Conservation (phyloP, 768 basidiomycete genomes). For the Flagelloscypha sp. region DNA sequence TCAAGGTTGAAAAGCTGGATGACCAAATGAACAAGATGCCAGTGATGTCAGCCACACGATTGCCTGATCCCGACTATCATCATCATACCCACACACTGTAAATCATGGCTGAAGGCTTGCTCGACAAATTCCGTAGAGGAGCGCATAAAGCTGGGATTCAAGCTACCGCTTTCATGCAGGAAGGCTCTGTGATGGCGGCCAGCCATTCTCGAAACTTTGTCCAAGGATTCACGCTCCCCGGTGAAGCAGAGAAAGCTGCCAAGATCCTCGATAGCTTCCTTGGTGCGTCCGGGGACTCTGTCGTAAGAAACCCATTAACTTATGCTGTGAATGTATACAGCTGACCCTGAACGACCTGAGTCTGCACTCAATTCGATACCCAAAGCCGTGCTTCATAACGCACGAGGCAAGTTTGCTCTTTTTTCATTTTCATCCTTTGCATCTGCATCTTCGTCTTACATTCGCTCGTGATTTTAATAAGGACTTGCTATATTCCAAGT, state of each 20-base stretch:
- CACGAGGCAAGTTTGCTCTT: constrained; percentile 54
- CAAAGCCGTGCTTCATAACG: constrained; percentile 81
- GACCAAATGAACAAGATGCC: too few species aligned
- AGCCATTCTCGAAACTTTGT: constrained; percentile 71
- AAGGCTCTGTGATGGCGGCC: constrained; percentile 59
- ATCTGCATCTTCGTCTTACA: constrained; percentile 2
- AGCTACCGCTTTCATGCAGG: constrained; percentile 66
- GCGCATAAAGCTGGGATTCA: constrained; percentile 79
- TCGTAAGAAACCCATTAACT: constrained; percentile 5
- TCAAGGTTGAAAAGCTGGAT: too few species aligned
- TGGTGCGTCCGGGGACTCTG: constrained; percentile 42
- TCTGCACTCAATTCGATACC: constrained; percentile 93
- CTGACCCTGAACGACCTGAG: constrained; percentile 79
- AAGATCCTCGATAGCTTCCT: constrained; percentile 86
- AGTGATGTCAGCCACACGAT: too few species aligned
- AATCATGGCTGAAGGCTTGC: too few species aligned
- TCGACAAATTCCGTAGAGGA: constrained; percentile 74
- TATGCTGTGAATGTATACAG: constrained; percentile 41
- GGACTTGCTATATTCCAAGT: constrained; percentile 94
- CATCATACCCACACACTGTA: too few species aligned
- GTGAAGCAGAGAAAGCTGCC: constrained; percentile 90
- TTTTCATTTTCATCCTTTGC: neutral
- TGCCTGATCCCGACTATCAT: too few species aligned
- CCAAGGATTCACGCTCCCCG: constrained; percentile 81
- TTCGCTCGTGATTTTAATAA: constrained; percentile 19